Evolutionary conservation across 129 eudicot species (phyloP), one percentile per base, ranked within the genome.

Genomic region (Flaveria bidentis): DNA sequence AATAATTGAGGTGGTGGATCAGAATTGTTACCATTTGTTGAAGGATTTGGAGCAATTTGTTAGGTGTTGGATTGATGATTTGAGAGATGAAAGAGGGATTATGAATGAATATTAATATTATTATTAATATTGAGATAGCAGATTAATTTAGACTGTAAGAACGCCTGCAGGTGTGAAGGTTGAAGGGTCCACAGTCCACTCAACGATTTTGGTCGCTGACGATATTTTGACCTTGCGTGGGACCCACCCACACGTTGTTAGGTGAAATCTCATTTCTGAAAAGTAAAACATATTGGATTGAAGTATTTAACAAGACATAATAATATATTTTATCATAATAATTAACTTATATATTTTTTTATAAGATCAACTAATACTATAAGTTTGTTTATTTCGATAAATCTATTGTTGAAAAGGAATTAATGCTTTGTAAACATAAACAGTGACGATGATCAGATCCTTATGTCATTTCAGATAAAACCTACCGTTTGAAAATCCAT

Each of bases 121-220:
- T 23, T 17, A 17, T 47, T 44, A 51, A 9, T 63, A 15, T 79
- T 39, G 12, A 36, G 39, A 65, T 49, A 41, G 76, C 52, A 39
- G 63, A 72, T 3, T 25, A 55, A 53, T 57, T 68, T 49, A 57
- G 41, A n/a, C 47, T 9, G 45, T 50, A 56, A 80, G 63, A 51
- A 17, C 39, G 83, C 76, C 69, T 77, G 61, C 22, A 55, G 69
- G 75, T 47, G 23, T 3, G 17, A 20, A 9, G 4, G 63, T 64
- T 51, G 56, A 51, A 64, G 78, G 26, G 49, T 28, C 62, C 17
- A 80, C 74, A 16, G 49, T 44, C 62, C 17, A 80, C 74, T 41
- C 83, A 74, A 80, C 74, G 75, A 63, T 30, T 73, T 70, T 80
- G 50, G 51, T 57, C 58, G 78, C 75, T 73, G 83, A 80, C 79